Percentiles rank a stretch among this genome's conserved stretches.
These are phyloP conservation scores for Rhizomucor miehei DNA, from an alignment of 371 early-diverging fungal genomes.

Conservation along the genomic window DNA sequence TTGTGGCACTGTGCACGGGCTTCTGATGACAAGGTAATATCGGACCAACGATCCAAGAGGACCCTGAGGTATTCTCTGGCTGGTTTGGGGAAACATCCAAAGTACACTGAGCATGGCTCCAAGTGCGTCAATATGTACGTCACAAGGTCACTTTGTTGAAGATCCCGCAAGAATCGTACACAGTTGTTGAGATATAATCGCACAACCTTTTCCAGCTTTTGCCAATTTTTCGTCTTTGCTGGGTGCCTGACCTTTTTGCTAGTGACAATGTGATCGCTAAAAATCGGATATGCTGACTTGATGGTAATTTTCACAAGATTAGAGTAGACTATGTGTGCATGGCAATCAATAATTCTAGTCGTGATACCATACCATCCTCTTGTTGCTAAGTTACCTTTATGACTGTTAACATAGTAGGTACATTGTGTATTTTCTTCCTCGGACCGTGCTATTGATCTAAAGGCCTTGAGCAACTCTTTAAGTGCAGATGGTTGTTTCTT, in stretches of 20 bases:
- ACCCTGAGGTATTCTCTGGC: constrained; percentile 76
- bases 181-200: constrained; percentile 74
- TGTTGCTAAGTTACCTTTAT: constrained; percentile 37
- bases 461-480: constrained; percentile 67
- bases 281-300: constrained; percentile 52
- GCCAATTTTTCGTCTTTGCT: constrained; percentile 72
- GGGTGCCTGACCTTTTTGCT: constrained; percentile 50
- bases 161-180: constrained; percentile 70
- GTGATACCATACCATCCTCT: too few species aligned
- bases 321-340: constrained; percentile 62
- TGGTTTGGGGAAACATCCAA: constrained; percentile 81
- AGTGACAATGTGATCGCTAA: constrained; percentile 58
- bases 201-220: constrained; percentile 66
- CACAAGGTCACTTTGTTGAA: constrained; percentile 79
- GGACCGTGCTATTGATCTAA: constrained; percentile 75
- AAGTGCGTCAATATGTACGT: constrained; percentile 75
- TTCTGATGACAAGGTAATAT: constrained; percentile 62
- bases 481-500: constrained; percentile 29
- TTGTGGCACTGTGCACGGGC: constrained; percentile 57
- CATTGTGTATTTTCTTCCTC: constrained; percentile 44
- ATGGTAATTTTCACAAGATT: constrained; percentile 64
- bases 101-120: constrained; percentile 69
- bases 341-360: not conserved
- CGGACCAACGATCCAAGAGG: constrained; percentile 61
- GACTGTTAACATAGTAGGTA: constrained; percentile 69